phyloP scores from a whole-genome alignment of 2,329 filamentous ascomycete species.

The Pseudocercospora fuligena region DNA sequence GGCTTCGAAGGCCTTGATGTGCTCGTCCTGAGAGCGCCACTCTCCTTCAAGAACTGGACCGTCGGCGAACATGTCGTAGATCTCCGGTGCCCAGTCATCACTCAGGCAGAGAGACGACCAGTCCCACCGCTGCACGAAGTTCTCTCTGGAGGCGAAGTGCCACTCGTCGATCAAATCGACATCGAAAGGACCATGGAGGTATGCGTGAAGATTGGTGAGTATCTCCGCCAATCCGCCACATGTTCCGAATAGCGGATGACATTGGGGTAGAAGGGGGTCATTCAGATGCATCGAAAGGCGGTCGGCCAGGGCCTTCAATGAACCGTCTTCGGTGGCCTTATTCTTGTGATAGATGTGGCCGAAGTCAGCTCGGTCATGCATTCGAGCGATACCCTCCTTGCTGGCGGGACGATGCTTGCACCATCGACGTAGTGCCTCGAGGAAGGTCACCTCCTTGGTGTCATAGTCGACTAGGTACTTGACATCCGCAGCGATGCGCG shows the following conservation, averaged over 20 bases:
- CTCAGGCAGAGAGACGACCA: background rate
- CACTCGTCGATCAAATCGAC: background rate
- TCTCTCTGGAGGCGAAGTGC: background rate
- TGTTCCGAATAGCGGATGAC: background rate
- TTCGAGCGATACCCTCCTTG: background rate
- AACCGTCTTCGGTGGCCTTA: background rate
- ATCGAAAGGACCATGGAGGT: background rate
- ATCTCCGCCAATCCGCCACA: background rate
- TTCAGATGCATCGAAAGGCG: background rate
- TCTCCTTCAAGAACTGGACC: background rate
- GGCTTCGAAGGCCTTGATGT: background rate
- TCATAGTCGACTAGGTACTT: background rate
- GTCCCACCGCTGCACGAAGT: background rate
- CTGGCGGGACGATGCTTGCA: background rate
- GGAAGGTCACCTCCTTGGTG: background rate
- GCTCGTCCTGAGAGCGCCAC: background rate
- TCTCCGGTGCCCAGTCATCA: background rate
- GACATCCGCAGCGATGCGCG: background rate
- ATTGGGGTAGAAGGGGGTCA: background rate
- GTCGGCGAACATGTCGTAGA: background rate
- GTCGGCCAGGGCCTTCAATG: background rate
- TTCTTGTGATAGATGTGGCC: background rate
- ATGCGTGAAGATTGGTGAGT: background rate
- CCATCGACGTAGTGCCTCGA: background rate
- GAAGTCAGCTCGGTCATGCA: background rate